Percentiles rank a stretch among this genome's conserved stretches.
Conservation (phyloP, 176 grass and related monocot species). For the Triticum turgidum region DNA sequence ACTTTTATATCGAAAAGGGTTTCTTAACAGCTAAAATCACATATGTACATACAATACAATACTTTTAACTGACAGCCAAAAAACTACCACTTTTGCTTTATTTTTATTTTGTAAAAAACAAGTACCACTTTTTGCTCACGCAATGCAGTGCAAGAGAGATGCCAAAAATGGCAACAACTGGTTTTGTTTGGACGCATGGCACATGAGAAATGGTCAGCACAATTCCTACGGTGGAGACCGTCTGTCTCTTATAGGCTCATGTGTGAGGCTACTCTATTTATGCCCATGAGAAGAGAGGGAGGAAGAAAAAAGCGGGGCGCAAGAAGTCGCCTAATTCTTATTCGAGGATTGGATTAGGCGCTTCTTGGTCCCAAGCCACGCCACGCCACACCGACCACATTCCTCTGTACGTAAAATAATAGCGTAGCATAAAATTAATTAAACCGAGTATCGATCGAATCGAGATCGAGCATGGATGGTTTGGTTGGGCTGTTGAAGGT, state of each 20-base stretch:
- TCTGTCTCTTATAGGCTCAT: background rate
- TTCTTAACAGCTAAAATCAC: too few species aligned
- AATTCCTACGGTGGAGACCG: conserved; percentile 16
- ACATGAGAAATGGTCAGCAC: conserved; percentile 34
- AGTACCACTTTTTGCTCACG: background rate
- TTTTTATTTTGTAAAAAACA: too few species aligned
- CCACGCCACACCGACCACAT: too few species aligned
- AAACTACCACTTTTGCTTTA: too few species aligned
- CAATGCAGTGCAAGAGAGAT: background rate
- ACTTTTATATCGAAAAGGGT: too few species aligned
- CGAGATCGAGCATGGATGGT: conserved; percentile 52
- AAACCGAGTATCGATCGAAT: background rate
- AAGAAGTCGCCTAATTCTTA: conserved; percentile 59
- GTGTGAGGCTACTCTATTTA: conserved; percentile 22
- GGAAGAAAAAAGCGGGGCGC: conserved; percentile 9
- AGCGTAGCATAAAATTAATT: too few species aligned
- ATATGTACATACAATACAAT: too few species aligned
- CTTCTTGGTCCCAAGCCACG: conserved; percentile 42
- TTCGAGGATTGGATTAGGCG: conserved; percentile 39
- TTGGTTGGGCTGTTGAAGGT: conserved; percentile 66
- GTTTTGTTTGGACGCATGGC: conserved; percentile 6
- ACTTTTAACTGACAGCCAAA: too few species aligned
- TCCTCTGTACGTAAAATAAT: background rate
- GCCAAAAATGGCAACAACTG: background rate
- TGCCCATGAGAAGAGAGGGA: background rate